Base-by-base conservation (phyloP, 441 rosid species). In the Theobroma grandiflorum region DNA sequence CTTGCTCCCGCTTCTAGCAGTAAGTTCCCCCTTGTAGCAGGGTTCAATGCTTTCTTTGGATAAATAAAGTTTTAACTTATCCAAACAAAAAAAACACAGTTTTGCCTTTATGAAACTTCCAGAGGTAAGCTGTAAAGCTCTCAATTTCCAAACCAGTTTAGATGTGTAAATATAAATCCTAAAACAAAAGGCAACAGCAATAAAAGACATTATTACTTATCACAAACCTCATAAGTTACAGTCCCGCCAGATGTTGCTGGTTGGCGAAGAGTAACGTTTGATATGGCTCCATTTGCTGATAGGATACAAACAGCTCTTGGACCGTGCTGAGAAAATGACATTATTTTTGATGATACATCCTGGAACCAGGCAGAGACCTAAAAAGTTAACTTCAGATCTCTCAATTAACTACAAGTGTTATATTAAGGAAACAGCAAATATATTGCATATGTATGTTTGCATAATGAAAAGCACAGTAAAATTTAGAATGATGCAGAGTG, bases 251-350 rank as follows among this genome's bases (percentile, higher is more conserved):
- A 86, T 75, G 87, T 79, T 49, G 87, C 82, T 16, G 87, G 80
- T 78, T 86, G 91, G 80, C 88, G 84, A 77, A 92, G 93, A 76
- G 89, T 90, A 45, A 88, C 93, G 71, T 83, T 90, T 37, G 94
- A 88, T 83, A 92, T 84, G 81, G 91, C 78, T 80, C 95, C 95
- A 84, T 82, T 89, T 45, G 91, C 95, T n/a, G 95, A 89, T 77
- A 92, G 69, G 74, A 92, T 87, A 76, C 95, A 92, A 78, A 90
- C 88, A 73, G 90, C 86, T 40, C 90, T 81, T 10, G 91, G 88
- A 65, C 91, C 91, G 49, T 89, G 84, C 80, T 86, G 91, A 79
- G 92, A 84, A 73, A 89, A 86, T 16, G 83, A 88, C 91, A 90
- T 85, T 76, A 92, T 88, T 83, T 89, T 92, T 4, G 94, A 85